phyloP scores from a whole-genome alignment of 768 basidiomycete genomes.

The Panaeolus papilionaceus region DNA sequence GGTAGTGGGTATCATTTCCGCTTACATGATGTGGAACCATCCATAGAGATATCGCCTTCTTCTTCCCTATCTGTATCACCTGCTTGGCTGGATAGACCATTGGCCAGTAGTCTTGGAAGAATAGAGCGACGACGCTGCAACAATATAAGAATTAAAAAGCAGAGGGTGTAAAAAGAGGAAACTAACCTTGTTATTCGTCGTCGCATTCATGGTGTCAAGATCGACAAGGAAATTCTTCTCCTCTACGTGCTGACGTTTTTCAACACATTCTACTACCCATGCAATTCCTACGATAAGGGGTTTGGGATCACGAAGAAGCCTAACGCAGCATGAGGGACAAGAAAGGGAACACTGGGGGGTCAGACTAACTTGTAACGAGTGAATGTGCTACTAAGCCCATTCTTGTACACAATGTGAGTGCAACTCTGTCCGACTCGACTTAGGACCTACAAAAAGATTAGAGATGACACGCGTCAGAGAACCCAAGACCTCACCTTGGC shows the following conservation, averaged over 20 bases:
- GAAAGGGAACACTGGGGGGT: background rate
- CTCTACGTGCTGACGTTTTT: conserved; percentile 66
- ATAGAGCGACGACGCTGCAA: conserved; percentile 75
- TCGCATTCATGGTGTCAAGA: conserved; percentile 62
- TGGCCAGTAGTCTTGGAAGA: conserved; percentile 64
- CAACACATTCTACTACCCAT: conserved; percentile 90
- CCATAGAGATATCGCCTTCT: conserved; percentile 49
- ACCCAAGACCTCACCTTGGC: conserved; percentile 66
- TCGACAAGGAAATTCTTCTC: conserved; percentile 72
- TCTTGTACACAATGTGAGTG: conserved; percentile 88
- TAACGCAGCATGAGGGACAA: conserved; percentile 30
- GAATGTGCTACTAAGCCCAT: conserved; percentile 77
- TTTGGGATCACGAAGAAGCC: conserved; percentile 68
- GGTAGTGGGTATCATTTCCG: background rate
- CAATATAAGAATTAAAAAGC: conserved; percentile 13
- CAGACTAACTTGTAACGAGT: conserved; percentile 66
- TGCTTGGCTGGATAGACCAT: conserved; percentile 28
- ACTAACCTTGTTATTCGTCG: conserved; percentile 67
- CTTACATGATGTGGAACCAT: conserved; percentile 53
- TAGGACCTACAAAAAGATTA: conserved; percentile 50
- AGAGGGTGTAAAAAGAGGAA: background rate
- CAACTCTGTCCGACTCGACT: conserved; percentile 72
- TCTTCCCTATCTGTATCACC: conserved; percentile 35
- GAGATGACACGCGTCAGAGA: background rate
- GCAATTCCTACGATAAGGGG: conserved; percentile 83